Conservation (phyloP, 2,329 filamentous ascomycete genomes). For the Microascus cirrosus region DNA sequence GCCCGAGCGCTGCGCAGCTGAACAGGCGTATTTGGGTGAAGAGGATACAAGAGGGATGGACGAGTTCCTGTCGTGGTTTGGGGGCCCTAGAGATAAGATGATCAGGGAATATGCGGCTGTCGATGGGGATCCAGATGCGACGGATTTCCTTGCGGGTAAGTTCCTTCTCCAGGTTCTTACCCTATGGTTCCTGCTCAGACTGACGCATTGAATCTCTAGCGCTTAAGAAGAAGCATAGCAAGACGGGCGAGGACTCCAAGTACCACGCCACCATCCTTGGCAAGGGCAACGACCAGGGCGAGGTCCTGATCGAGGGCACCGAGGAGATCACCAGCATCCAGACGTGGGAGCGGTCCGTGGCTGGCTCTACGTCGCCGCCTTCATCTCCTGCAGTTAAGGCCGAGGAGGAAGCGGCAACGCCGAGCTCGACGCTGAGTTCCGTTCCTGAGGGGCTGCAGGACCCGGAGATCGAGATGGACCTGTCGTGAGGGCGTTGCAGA, state of each 20-base stretch:
- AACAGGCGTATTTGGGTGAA: slow-evolving; percentile 58
- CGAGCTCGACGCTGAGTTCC: slow-evolving; percentile 46
- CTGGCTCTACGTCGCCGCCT: slow-evolving; percentile 12
- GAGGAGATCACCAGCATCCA: slow-evolving; percentile 48
- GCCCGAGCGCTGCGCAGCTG: slow-evolving; percentile 53
- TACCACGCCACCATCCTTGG: slow-evolving; percentile 80
- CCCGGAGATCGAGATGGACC: slow-evolving; percentile 38
- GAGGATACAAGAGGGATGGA: slow-evolving; percentile 72
- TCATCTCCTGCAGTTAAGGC: background rate
- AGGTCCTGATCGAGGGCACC: slow-evolving; percentile 71
- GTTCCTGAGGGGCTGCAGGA: slow-evolving; percentile 35
- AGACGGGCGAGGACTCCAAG: slow-evolving; percentile 75
- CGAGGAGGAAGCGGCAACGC: slow-evolving; percentile 25
- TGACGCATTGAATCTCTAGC: slow-evolving; percentile 29
- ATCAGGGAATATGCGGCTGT: slow-evolving; percentile 71
- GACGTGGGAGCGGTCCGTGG: slow-evolving; percentile 46
- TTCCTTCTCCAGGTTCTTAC: slow-evolving; percentile 4
- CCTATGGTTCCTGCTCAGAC: slow-evolving; percentile 3
- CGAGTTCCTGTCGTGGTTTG: slow-evolving; percentile 70
- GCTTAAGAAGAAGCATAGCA: slow-evolving; percentile 86
- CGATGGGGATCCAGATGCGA: slow-evolving; percentile 51
- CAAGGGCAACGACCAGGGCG: slow-evolving; percentile 56
- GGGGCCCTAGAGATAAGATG: slow-evolving; percentile 62
- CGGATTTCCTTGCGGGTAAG: slow-evolving; percentile 59
- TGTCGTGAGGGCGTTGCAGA: slow-evolving; percentile 19